Conservation (phyloP, 495 filamentous ascomycete genomes). For the Wilcoxina mikolae region DNA sequence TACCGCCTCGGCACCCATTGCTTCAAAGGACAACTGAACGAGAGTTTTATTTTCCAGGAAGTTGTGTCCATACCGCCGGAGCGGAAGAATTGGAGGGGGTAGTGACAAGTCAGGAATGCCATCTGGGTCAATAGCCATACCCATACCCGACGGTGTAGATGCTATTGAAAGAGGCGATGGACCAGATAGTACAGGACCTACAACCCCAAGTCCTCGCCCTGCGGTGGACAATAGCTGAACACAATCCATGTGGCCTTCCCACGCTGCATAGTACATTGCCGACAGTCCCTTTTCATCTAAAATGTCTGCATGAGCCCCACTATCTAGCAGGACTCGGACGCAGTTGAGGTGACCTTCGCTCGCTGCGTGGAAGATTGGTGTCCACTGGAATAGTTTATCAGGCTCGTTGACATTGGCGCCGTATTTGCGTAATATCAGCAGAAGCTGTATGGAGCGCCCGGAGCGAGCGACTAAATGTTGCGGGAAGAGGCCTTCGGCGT, state of each 20-base stretch:
- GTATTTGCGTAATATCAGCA: conserved; percentile 66
- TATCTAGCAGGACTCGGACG: conserved; percentile 58
- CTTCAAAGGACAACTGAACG: conserved; percentile 74
- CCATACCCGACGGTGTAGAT: conserved; percentile 21
- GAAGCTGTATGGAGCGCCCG: conserved; percentile 59
- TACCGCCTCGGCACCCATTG: conserved; percentile 49
- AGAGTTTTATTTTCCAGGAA: conserved; percentile 96
- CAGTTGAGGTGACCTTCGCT: conserved; percentile 91
- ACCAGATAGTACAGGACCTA: conserved; percentile 29
- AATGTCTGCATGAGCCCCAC: conserved; percentile 57
- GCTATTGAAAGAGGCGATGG: conserved; percentile 35
- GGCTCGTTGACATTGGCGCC: conserved; percentile 84
- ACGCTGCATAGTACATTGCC: conserved; percentile 95
- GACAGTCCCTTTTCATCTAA: conserved; percentile 83
- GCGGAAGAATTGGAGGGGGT: conserved; percentile 87
- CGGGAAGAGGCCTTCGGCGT: conserved; percentile 93
- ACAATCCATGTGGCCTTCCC: conserved; percentile 92
- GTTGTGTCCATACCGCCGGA: conserved; percentile 91
- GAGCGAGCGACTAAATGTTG: conserved; percentile 92
- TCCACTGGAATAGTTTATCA: conserved; percentile 95
- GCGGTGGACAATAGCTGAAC: conserved; percentile 67
- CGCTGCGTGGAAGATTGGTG: conserved; percentile 85
- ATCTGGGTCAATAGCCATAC: conserved; percentile 59
- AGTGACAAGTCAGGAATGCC: conserved; percentile 83
- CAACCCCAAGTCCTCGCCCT: conserved; percentile 28